Evolutionary conservation across 169 alveolate species (phyloP), one percentile per base, ranked within the genome.

Genomic region (Plasmodium yoelii): DNA sequence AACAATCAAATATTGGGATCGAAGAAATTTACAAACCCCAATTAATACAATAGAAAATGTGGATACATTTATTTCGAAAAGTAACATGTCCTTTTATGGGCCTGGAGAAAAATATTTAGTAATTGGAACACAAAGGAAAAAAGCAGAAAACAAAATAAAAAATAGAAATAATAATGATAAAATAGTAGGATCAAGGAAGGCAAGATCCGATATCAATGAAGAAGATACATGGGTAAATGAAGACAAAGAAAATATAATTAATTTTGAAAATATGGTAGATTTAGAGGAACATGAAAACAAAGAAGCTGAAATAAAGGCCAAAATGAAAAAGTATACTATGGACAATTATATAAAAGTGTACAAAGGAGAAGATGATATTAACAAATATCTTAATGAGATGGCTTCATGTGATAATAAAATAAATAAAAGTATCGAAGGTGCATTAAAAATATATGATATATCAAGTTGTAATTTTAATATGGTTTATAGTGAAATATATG

Each of bases 351-450:
- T 75, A 19, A 75, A 75, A 57, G 69, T 61, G 1, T 77, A 77
- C 61, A 49, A 77, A 59, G 88, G 88, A 13, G 88, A 77, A 63
- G 88, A 77, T n/a, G 88, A 77, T 69, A 77, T 77, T 74, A 68
- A 77, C 42, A 34, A 77, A 42, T 77, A 46, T 46, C 67, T 77
- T 18, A 77, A 13, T 42, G 77, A 77, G 49, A 67, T 77, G n/a
- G 64, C 88, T 49, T 19, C 59, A 51, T 51, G 49, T 49, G 10
- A 47, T 18, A 77, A 77, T 53, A 77, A 64, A 64, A 63, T 46
- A 44, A 69, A 47, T 49, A 77, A 77, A 55, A 51, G 18, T 56
- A 77, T 77, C 10, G 13, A 63, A 26, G 88, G 88, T n/a, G 26
- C 12, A 10, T 39, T 77, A 24, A 13, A 51, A 7, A 61, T 77